phyloP scores from a whole-genome alignment of 176 grass and related monocot species.

The Pontederia paniculata region DNA sequence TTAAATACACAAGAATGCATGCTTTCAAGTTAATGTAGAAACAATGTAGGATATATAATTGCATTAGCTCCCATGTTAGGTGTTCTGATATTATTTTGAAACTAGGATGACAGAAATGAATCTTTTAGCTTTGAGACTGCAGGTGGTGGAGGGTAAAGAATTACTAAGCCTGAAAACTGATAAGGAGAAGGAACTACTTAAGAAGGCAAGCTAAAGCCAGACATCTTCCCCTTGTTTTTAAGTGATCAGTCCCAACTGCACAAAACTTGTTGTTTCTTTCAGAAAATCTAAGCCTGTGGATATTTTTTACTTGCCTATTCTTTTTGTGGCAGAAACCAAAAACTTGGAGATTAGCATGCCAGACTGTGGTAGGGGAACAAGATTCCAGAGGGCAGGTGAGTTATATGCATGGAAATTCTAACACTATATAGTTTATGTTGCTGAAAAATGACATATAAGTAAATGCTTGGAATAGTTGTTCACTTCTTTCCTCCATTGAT shows the following conservation, averaged over 20 bases:
- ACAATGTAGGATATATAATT: too few relatives aligned
- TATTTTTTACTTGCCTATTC: constrained; percentile 1
- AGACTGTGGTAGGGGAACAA: constrained; percentile 57
- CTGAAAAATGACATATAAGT: too few relatives aligned
- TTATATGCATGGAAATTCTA: neutral
- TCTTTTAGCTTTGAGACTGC: neutral
- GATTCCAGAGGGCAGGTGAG: constrained; percentile 78
- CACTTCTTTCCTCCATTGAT: neutral
- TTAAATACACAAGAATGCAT: too few relatives aligned
- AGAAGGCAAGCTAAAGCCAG: constrained; percentile 36
- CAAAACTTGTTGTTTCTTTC: neutral
- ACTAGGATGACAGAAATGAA: neutral
- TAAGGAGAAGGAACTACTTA: constrained; percentile 62
- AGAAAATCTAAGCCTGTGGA: neutral
- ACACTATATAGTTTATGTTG: neutral
- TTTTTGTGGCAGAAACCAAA: constrained; percentile 54
- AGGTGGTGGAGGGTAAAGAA: constrained; percentile 79
- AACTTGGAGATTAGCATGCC: constrained; percentile 88
- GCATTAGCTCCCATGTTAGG: neutral
- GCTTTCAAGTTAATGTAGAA: too few relatives aligned
- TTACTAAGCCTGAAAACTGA: constrained; percentile 56
- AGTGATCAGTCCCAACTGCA: neutral
- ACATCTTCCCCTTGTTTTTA: neutral
- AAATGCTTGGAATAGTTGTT: constrained; percentile 1
- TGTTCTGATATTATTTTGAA: neutral